Conservation (phyloP, 805 yeast species). For the Wickerhamiella sergipiensis region DNA sequence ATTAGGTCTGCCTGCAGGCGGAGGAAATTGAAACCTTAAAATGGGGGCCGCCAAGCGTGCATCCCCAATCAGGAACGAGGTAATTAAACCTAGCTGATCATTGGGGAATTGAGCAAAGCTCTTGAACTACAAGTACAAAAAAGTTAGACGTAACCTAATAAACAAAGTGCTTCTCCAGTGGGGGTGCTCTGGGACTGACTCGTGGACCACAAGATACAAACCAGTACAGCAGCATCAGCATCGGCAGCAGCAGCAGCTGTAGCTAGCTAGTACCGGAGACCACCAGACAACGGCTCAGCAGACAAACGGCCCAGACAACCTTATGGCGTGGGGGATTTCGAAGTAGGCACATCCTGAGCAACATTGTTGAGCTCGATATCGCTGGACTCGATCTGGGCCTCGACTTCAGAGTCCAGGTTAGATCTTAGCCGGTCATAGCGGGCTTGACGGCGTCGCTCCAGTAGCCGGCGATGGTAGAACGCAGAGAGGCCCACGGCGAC, state of each 20-base stretch:
- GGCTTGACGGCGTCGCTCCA: slow-evolving; percentile 20
- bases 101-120: too few species aligned
- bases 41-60: neutral
- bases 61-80: neutral
- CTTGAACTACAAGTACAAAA: neutral
- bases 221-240: too few species aligned
- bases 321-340: slow-evolving; percentile 13
- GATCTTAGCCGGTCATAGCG: slow-evolving; percentile 21
- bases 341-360: slow-evolving; percentile 1
- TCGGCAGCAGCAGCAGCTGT: too few species aligned
- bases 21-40: neutral
- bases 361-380: slow-evolving; percentile 15
- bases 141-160: neutral
- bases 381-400: slow-evolving; percentile 5
- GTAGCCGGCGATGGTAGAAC: slow-evolving; percentile 25
- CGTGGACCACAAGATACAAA: too few species aligned
- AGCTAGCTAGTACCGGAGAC: too few species aligned
- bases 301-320: too few species aligned
- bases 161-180: slow-evolving; percentile 4
- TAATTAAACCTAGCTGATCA: neutral
- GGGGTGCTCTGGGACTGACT: neutral
- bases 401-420: slow-evolving; percentile 12
- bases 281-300: too few species aligned
- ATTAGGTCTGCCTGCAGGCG: neutral
- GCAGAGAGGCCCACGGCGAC: slow-evolving; percentile 22